Percentiles rank a stretch among this genome's conserved stretches.
Evolutionary conservation across 441 rosid genomes (phyloP).

Genomic region (Populus trichocarpa): DNA sequence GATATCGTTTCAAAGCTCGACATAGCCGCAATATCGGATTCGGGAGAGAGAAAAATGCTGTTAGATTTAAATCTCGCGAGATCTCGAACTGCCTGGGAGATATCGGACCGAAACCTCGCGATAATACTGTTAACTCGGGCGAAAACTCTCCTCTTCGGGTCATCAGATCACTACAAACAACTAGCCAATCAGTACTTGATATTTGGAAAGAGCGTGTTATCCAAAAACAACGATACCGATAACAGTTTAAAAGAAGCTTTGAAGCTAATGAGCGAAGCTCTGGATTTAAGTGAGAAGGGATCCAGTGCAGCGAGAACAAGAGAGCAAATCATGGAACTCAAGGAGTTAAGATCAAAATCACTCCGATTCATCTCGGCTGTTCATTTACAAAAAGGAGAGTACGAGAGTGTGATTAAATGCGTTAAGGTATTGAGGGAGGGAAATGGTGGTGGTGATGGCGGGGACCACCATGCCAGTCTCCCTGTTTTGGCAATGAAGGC

Average conservation of each 20-base stretch:
- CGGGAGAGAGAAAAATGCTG: slow-evolving; percentile 61
- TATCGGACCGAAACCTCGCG: slow-evolving; percentile 64
- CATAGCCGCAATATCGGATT: slow-evolving; percentile 40
- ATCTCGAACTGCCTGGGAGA: slow-evolving; percentile 85
- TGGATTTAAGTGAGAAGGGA: slow-evolving; percentile 83
- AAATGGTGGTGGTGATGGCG: slow-evolving; percentile 50
- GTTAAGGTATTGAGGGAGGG: slow-evolving; percentile 79
- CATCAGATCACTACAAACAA: slow-evolving; percentile 55
- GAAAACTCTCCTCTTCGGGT: slow-evolving; percentile 61
- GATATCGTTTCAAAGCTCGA: slow-evolving; percentile 67
- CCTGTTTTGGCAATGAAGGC: slow-evolving; percentile 98
- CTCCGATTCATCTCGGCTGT: slow-evolving; percentile 88
- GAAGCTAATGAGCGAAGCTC: slow-evolving; percentile 77
- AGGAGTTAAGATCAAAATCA: slow-evolving; percentile 49
- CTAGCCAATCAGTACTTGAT: slow-evolving; percentile 65
- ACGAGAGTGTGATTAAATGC: slow-evolving; percentile 82
- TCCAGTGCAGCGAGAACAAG: slow-evolving; percentile 47
- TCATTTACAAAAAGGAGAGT: slow-evolving; percentile 83
- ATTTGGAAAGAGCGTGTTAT: slow-evolving; percentile 55
- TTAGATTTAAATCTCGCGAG: slow-evolving; percentile 76
- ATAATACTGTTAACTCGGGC: slow-evolving; percentile 65
- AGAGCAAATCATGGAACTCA: slow-evolving; percentile 57
- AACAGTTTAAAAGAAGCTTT: slow-evolving; percentile 52
- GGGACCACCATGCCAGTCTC: slow-evolving; percentile 73
- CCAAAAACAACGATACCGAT: slow-evolving; percentile 31